A percentile compares a stretch with the other conserved stretches of the same genome.
Evolutionary conservation across 148 eudicot species (phyloP).

Genomic region (Rhododendron henanense): DNA sequence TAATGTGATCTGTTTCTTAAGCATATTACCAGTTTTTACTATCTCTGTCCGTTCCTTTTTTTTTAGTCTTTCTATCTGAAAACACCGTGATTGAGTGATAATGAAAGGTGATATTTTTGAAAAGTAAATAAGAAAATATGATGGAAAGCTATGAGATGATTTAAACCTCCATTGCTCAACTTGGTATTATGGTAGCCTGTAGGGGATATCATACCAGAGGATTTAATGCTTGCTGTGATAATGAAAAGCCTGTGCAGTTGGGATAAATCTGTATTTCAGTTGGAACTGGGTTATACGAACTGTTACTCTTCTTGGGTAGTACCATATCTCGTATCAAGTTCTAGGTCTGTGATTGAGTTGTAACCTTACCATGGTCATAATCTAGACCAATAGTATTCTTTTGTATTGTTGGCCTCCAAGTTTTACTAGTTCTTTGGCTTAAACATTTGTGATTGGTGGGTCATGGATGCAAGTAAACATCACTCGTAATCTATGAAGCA

Average conservation of each 20-base stretch:
- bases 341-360: not conserved
- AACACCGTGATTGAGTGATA: not conserved
- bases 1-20: not conserved
- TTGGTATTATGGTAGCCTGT: not conserved
- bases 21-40: not conserved
- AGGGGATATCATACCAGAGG: not conserved
- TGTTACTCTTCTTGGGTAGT: not conserved
- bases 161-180: not conserved
- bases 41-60: not conserved
- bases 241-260: not conserved
- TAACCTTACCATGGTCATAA: not conserved
- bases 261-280: not conserved
- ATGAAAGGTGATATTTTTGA: not conserved
- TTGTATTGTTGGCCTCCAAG: too few relatives aligned
- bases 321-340: not conserved
- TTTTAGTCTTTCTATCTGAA: not conserved
- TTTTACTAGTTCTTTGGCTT: not conserved
- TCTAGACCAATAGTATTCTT: not conserved
- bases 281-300: not conserved
- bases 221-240: not conserved
- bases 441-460: not conserved
- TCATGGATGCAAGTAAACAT: not conserved
- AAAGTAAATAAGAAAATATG: not conserved
- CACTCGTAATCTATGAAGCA: not conserved
- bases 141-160: not conserved